Percentiles rank a stretch among this genome's conserved stretches.
Evolutionary conservation across 164 flowering plant genomes (phyloP).

Genomic region (Aristolochia fimbriata): DNA sequence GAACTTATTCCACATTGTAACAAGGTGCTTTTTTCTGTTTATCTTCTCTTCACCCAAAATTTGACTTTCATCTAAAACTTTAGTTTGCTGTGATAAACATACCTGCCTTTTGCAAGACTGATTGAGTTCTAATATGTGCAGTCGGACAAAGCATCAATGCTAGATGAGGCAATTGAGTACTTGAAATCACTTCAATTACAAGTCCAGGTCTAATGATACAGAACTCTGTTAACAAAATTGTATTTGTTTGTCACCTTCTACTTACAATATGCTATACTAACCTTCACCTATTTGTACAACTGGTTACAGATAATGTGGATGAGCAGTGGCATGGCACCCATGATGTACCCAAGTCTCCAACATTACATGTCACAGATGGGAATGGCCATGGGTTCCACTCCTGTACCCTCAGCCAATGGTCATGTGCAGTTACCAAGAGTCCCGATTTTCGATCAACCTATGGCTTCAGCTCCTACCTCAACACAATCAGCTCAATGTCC

Average conservation of each 20-base stretch:
- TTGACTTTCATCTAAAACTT: neutral
- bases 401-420: conserved; percentile 33
- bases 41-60: neutral
- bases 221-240: neutral
- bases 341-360: conserved; percentile 69
- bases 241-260: neutral
- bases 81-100: neutral
- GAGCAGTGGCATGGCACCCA: conserved; percentile 71
- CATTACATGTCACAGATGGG: conserved; percentile 63
- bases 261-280: neutral
- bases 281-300: neutral
- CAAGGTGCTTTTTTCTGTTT: conserved; percentile 37
- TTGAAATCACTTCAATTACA: conserved; percentile 85
- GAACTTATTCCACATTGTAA: conserved; percentile 76
- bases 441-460: conserved; percentile 35
- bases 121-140: conserved; percentile 15
- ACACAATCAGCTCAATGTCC: conserved; percentile 27
- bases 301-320: conserved; percentile 67
- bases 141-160: conserved; percentile 96
- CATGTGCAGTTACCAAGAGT: conserved; percentile 34
- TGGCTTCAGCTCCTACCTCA: conserved; percentile 9
- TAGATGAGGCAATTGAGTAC: conserved; percentile 94
- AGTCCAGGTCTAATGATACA: conserved; percentile 52
- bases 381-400: conserved; percentile 45
- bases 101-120: neutral